Conservation (phyloP, 805 yeast genomes). For the Debaryomyces castellii region DNA sequence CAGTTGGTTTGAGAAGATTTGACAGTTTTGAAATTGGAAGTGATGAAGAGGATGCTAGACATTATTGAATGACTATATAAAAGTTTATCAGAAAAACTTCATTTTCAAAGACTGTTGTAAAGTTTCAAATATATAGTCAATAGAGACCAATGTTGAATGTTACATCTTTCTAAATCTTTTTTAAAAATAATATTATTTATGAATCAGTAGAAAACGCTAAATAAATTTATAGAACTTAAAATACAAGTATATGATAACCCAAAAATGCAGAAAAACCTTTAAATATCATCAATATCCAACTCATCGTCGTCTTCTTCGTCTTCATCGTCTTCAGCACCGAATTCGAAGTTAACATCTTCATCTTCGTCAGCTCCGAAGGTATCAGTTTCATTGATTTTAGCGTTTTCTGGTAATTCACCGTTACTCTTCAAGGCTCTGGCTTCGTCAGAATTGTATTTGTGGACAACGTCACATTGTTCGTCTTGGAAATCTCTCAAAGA, state of each 20-base stretch:
- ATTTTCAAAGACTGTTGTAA: too few species aligned
- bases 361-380: constrained; percentile 95
- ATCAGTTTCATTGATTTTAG: constrained; percentile 96
- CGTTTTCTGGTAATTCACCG: constrained; percentile 97
- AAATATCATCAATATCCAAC: constrained; percentile 94
- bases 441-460: constrained; percentile 95
- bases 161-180: not conserved
- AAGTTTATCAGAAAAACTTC: too few species aligned
- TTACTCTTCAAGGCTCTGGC: constrained; percentile 93
- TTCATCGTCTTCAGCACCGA: constrained; percentile 87
- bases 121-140: not conserved
- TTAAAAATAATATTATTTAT: not conserved
- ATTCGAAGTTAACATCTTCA: constrained; percentile 97
- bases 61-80: not conserved
- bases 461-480: constrained; percentile 96
- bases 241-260: constrained; percentile 5
- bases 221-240: constrained; percentile 3
- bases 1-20: constrained; percentile 56
- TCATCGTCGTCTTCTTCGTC: constrained; percentile 70
- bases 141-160: not conserved
- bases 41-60: constrained; percentile 25
- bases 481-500: constrained; percentile 98
- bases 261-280: constrained; percentile 20
- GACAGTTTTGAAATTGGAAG: constrained; percentile 57
- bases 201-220: constrained; percentile 2